These are phyloP conservation scores for Rhodosporidiobolus odoratus DNA, from an alignment of 768 basidiomycete genomes.

Conservation along the genomic window DNA sequence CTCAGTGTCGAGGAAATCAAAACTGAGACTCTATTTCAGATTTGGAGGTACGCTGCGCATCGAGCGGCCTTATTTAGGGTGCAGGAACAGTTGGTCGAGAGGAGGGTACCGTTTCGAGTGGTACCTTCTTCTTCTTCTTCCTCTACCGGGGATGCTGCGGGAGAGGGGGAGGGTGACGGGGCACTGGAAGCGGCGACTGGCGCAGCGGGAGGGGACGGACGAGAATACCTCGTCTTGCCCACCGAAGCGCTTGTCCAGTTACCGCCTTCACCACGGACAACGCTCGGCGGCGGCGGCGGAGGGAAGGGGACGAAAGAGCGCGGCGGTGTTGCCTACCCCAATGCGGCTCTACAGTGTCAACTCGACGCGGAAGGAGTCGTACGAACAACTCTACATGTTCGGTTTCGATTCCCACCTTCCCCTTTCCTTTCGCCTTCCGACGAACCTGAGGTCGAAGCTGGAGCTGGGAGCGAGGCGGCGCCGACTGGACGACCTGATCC, in stretches of 20 bases:
- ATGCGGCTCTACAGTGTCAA: neutral
- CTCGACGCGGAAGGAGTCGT: neutral
- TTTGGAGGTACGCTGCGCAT: constrained; percentile 54
- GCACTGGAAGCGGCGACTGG: neutral
- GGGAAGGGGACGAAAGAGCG: too few species aligned
- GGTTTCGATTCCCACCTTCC: constrained; percentile 10
- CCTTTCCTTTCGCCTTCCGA: neutral
- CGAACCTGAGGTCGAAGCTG: neutral
- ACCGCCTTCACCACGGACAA: neutral
- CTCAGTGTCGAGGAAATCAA: neutral
- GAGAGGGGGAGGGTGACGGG: neutral
- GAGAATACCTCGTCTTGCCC: too few species aligned
- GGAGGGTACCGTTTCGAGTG: constrained; percentile 22
- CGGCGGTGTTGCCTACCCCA: neutral
- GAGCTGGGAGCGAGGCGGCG: too few species aligned
- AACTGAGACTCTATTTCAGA: too few species aligned
- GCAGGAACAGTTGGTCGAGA: constrained; percentile 68
- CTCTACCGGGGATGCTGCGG: neutral
- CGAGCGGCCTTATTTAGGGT: constrained; percentile 85
- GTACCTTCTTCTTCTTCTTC: neutral
- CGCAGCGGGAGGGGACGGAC: too few species aligned
- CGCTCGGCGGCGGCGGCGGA: neutral
- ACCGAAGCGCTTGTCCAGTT: neutral
- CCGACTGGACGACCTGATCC: neutral
- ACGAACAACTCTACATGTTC: constrained; percentile 13